phyloP scores from a whole-genome alignment of 2,329 filamentous ascomycete species.

The Boeremia exigua region DNA sequence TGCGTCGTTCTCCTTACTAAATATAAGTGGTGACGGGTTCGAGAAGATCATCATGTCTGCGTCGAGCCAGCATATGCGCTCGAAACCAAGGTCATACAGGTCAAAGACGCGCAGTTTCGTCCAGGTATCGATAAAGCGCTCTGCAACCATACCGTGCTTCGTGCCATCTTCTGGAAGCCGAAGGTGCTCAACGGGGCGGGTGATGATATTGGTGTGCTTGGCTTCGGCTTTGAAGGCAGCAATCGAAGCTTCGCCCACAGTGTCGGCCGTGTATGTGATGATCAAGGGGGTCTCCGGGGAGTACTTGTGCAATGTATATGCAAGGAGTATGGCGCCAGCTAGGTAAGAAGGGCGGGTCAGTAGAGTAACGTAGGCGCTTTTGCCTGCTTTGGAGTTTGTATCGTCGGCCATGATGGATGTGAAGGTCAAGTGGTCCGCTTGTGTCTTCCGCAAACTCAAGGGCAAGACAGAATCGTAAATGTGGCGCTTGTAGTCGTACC shows the following conservation, averaged over 20 bases:
- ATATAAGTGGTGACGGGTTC: slow-evolving; percentile 46
- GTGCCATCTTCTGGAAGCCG: slow-evolving; percentile 43
- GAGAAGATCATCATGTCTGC: slow-evolving; percentile 60
- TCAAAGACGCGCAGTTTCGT: slow-evolving; percentile 63
- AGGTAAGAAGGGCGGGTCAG: slow-evolving; percentile 60
- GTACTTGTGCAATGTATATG: slow-evolving; percentile 56
- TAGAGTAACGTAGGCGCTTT: slow-evolving; percentile 57
- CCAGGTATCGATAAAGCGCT: slow-evolving; percentile 62
- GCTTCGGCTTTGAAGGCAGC: slow-evolving; percentile 52
- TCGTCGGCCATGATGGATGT: slow-evolving; percentile 16
- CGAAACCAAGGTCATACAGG: slow-evolving; percentile 38
- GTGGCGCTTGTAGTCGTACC: slow-evolving; percentile 3
- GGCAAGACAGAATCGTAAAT: background rate
- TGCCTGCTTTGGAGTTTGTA: slow-evolving; percentile 5
- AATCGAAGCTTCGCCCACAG: slow-evolving; percentile 50
- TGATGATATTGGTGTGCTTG: slow-evolving; percentile 48
- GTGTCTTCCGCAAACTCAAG: background rate
- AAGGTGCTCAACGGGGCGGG: slow-evolving; percentile 51
- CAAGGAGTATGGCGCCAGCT: slow-evolving; percentile 58
- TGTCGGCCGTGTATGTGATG: slow-evolving; percentile 56
- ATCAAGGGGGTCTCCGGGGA: slow-evolving; percentile 56
- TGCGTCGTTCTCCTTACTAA: slow-evolving; percentile 49
- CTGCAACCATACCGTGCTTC: slow-evolving; percentile 52
- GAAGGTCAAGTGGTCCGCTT: background rate
- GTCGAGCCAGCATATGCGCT: slow-evolving; percentile 58